Percentiles rank a stretch among this genome's conserved stretches.
These are phyloP conservation scores for Ophiostoma ulmi DNA, from an alignment of 2,329 filamentous ascomycete species.

Conservation along the genomic window DNA sequence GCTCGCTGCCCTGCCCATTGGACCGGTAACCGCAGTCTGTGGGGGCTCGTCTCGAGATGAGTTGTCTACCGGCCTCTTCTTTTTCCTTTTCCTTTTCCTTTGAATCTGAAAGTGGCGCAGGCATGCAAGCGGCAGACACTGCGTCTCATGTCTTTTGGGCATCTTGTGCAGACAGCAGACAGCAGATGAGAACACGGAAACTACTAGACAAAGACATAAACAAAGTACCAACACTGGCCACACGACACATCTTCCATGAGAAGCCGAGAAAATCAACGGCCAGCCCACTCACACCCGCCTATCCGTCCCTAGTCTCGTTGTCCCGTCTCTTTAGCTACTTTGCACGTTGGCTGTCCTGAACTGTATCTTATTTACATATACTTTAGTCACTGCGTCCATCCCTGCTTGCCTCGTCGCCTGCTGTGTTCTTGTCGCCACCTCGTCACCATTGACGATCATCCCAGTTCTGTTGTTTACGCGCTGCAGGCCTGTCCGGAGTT, in stretches of 20 bases:
- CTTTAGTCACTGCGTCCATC: background rate
- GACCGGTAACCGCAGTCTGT: conserved; percentile 14
- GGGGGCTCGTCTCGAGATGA: conserved; percentile 3
- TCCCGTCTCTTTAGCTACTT: background rate
- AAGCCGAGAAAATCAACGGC: conserved; percentile 2
- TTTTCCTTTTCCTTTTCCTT: background rate
- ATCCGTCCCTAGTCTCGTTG: conserved; percentile 13
- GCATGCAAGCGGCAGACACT: background rate
- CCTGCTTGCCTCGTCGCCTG: background rate
- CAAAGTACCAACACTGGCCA: no score
- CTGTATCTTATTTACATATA: no score
- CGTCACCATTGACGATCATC: no score
- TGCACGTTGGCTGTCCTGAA: no score
- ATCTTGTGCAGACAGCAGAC: no score
- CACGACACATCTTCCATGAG: background rate
- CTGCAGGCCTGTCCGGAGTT: background rate
- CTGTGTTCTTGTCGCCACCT: no score
- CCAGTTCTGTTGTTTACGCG: no score
- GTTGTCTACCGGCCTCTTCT: background rate
- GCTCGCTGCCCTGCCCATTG: conserved; percentile 14
- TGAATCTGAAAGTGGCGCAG: background rate
- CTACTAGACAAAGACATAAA: no score
- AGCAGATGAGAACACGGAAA: no score
- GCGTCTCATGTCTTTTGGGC: no score
- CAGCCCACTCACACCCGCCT: conserved; percentile 13